Base-by-base conservation (phyloP, 345 rosid genomes). In the Gossypium australe region DNA sequence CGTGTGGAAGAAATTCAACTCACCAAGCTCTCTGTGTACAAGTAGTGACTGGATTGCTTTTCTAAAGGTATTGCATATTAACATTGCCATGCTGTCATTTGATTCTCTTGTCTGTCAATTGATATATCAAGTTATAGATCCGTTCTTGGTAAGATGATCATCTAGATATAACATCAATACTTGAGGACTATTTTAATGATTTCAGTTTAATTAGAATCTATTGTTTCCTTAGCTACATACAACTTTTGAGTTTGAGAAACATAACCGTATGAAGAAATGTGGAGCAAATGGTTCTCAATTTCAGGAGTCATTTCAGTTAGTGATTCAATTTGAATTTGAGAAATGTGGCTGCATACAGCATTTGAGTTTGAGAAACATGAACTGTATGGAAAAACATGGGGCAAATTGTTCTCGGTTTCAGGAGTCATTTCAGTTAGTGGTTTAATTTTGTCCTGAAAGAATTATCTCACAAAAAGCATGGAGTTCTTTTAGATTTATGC, bases 1-100 rank as follows among this genome's bases (percentile, higher is more conserved):
- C 78, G 34, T 68, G 45, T 63, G 77, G 76, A 74, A 94, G 98
- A 94, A 94, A 89, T 92, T 94, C 85, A 89, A 92, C 84, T 92
- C 94, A 43, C 98, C 97, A 76, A 91, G 92, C 82, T 86, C 93
- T 77, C 70, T 81, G 43, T 89, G 88, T 75, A 86, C 95, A 67
- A 74, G 79, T 81, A 77, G 89, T 66, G 98, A 94, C 76, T 94
- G 98, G 98, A 82, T 90, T 70, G 86, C 96, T 43, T 91, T 94
- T 83, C 74, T 89, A 82, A 94, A 94, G 97, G 98, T 91, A 87
- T 68, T 70, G 72, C 70, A 58, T 62, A 10, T 61, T 24, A 70
- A 18, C 24, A 49, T 43, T 55, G 10, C 62, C 73, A 20, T 49
- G 52, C 76, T 72, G 66, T 61, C 75, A 62, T 75, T 48, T 20